Evolutionary conservation across 805 yeast genomes (phyloP), one percentile per base, ranked within the genome.

Genomic region (Saccharomycopsis fibuligera): DNA sequence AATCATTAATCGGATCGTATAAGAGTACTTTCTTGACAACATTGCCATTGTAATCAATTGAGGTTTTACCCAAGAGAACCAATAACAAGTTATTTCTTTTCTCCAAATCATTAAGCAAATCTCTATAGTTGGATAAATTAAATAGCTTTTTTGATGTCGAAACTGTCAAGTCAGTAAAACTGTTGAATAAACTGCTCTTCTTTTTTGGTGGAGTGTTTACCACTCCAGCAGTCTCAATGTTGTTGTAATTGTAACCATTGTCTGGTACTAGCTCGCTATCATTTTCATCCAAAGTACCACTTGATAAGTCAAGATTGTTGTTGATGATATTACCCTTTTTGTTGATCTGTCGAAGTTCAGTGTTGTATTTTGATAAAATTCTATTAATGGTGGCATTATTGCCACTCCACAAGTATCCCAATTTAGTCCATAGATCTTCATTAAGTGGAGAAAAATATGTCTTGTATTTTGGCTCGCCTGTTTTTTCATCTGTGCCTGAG

Each of bases 1-100:
- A 86, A 41, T 88, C 96, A 56, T 83, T 84, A 29, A 88, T 76
- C 0, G 98, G 99, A 63, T 93, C 98, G 61, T 79, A 86, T n/a
- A 53, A 33, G 8, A 29, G 22, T 5, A 50, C 41, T 25, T 42
- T 47, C 27, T 37, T 38, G 12, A 44, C 23, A 4, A 45, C 19
- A 21, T 53, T 45, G 8, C 42, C 41, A n/a, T 37, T 24, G 35
- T 37, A 39, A 44, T 53, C 52, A 29, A 41, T 35, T 22, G 25
- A 14, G 2, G 44, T 41, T 30, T 51, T 44, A 21, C 54, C 55
- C 4, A 52, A 36, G 4, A 49, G 23, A 16, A 49, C 44, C 8
- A 35, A 39, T 8, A 52, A 17, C 3, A 35, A 25, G 19, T 19
- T 47, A 25, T 45, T 49, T 25, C 49, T 31, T 42, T 49, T 49